These are phyloP conservation scores for Wallacemonas sp. DNA, from an alignment of 208 protist species.

Conservation along the genomic window DNA sequence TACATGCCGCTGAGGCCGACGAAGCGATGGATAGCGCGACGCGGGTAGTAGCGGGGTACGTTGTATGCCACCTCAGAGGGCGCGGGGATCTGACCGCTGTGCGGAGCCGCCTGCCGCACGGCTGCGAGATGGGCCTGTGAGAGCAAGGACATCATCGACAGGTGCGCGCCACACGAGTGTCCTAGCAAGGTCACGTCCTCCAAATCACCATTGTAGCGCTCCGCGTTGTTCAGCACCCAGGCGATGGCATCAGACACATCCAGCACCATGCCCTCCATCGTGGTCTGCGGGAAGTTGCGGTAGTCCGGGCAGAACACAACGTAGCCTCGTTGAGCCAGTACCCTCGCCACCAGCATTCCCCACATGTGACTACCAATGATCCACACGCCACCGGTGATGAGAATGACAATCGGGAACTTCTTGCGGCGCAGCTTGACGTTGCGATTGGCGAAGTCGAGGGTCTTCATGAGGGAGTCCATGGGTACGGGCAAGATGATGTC, in stretches of 20 bases:
- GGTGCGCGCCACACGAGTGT: conserved; percentile 82
- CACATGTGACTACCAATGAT: conserved; percentile 88
- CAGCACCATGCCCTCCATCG: conserved; percentile 88
- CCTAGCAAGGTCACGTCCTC: conserved; percentile 76
- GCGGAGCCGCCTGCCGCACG: not conserved
- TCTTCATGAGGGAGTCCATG: conserved; percentile 56
- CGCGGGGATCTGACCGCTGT: not conserved
- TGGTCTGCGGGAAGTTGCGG: conserved; percentile 91
- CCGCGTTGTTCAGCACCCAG: conserved; percentile 86
- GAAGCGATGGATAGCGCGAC: conserved; percentile 43
- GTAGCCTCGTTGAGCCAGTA: conserved; percentile 77
- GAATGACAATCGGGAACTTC: conserved; percentile 80
- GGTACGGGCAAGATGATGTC: conserved; percentile 60
- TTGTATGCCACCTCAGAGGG: conserved; percentile 38
- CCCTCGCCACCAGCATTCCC: conserved; percentile 73
- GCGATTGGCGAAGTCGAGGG: conserved; percentile 43
- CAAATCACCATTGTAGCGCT: conserved; percentile 85
- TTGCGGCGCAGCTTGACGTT: conserved; percentile 44
- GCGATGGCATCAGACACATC: conserved; percentile 85
- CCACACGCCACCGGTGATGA: conserved; percentile 76
- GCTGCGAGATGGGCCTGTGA: conserved; percentile 72
- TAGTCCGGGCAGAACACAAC: conserved; percentile 92
- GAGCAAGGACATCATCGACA: conserved; percentile 86
- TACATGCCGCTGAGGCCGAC: conserved; percentile 66
- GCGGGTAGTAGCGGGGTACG: conserved; percentile 41